Evolutionary conservation across 805 yeast species (phyloP).

Genomic region (Ogataea kodamae): DNA sequence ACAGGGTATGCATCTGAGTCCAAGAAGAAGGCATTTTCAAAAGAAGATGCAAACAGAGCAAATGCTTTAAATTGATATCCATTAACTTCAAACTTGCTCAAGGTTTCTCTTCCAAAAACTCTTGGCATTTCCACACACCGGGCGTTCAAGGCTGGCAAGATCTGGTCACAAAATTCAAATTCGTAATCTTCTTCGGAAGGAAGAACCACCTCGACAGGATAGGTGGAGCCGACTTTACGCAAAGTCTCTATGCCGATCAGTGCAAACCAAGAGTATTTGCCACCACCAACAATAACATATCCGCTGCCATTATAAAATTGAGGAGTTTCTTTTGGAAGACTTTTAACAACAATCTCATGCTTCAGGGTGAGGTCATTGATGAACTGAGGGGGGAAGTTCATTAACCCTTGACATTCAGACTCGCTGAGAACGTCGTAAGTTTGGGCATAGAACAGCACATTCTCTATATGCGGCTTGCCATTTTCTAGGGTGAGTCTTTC

Average conservation of each 20-base stretch:
- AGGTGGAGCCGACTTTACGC: slow-evolving; percentile 59
- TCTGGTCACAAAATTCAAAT: slow-evolving; percentile 59
- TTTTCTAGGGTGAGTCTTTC: slow-evolving; percentile 30
- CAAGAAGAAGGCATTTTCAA: slow-evolving; percentile 64
- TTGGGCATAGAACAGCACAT: slow-evolving; percentile 29
- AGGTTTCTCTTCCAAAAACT: slow-evolving; percentile 53
- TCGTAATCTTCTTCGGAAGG: slow-evolving; percentile 72
- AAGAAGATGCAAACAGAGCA: slow-evolving; percentile 68
- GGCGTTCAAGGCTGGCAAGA: slow-evolving; percentile 61
- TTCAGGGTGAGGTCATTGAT: slow-evolving; percentile 33
- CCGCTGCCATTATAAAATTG: slow-evolving; percentile 38
- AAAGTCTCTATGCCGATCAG: slow-evolving; percentile 61
- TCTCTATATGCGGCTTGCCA: slow-evolving; percentile 34
- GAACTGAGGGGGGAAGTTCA: slow-evolving; percentile 31
- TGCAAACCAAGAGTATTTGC: slow-evolving; percentile 69
- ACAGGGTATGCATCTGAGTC: slow-evolving; percentile 79
- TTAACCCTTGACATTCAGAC: slow-evolving; percentile 23
- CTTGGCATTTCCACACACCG: slow-evolving; percentile 64
- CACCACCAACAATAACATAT: slow-evolving; percentile 78
- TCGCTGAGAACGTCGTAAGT: slow-evolving; percentile 28
- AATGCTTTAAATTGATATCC: slow-evolving; percentile 70
- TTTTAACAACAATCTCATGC: slow-evolving; percentile 30
- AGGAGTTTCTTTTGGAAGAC: slow-evolving; percentile 29
- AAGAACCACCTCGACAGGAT: slow-evolving; percentile 81
- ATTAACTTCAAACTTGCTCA: slow-evolving; percentile 46